These are phyloP conservation scores for Onygena corvina DNA, from an alignment of 2,329 filamentous ascomycete species.

Conservation along the genomic window DNA sequence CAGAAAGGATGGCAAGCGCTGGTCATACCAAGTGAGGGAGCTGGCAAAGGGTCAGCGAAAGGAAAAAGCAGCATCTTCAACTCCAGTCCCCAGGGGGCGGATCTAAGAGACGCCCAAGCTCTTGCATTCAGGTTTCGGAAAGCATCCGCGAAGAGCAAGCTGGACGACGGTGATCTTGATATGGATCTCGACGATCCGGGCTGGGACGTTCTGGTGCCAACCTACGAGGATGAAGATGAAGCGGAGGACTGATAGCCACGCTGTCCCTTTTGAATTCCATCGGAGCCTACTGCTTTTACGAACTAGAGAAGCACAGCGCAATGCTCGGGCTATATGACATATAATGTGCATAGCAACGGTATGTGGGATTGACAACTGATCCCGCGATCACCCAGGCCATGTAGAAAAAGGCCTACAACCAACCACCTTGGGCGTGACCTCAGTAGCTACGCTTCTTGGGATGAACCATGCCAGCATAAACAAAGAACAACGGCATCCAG, in stretches of 20 bases:
- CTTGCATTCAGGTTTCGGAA: constrained; percentile 31
- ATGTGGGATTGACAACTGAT: too few species aligned
- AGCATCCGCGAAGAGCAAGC: constrained; percentile 26
- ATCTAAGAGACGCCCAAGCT: constrained; percentile 29
- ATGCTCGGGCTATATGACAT: background rate
- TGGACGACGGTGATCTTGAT: constrained; percentile 24
- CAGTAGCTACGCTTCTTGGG: too few species aligned
- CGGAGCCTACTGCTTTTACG: background rate
- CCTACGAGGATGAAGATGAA: constrained; percentile 16
- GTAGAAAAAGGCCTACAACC: too few species aligned
- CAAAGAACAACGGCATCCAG: too few species aligned
- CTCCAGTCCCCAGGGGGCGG: constrained; percentile 25
- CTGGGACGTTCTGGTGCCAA: constrained; percentile 17
- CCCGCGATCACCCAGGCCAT: too few species aligned
- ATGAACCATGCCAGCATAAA: too few species aligned
- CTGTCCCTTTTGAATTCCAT: background rate
- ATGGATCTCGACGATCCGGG: constrained; percentile 20
- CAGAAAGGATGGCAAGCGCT: constrained; percentile 40
- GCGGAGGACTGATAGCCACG: constrained; percentile 6
- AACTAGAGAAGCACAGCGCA: background rate
- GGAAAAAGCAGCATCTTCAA: constrained; percentile 24
- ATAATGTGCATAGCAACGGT: too few species aligned
- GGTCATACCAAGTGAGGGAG: constrained; percentile 22
- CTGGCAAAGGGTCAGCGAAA: constrained; percentile 20
- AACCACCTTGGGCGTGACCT: too few species aligned